phyloP scores from a whole-genome alignment of 2,329 filamentous ascomycete genomes.

The Nigrospora osmanthi region DNA sequence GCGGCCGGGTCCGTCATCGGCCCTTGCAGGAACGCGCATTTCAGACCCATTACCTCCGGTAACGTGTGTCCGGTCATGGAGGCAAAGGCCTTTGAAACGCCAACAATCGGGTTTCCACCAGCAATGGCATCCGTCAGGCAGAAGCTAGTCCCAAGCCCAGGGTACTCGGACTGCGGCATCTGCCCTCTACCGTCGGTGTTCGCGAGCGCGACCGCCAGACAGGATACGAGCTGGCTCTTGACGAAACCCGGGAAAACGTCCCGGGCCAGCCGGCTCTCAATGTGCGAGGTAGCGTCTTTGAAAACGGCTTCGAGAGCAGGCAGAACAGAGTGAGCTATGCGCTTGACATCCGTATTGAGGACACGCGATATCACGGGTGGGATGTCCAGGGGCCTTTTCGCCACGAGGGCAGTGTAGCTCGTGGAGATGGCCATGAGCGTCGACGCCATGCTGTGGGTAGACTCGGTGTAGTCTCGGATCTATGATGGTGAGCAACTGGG shows the following conservation, averaged over 20 bases:
- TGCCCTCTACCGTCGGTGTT: slow-evolving; percentile 11
- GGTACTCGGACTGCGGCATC: slow-evolving; percentile 29
- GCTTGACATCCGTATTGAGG: slow-evolving; percentile 38
- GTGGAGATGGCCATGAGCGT: slow-evolving; percentile 36
- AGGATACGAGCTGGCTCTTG: slow-evolving; percentile 39
- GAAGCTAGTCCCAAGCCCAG: slow-evolving; percentile 51
- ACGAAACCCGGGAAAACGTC: slow-evolving; percentile 46
- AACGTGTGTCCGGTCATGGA: slow-evolving; percentile 40
- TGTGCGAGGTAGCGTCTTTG: slow-evolving; percentile 29
- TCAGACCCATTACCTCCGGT: slow-evolving; percentile 37
- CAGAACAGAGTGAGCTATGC: slow-evolving; percentile 32
- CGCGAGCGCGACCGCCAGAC: slow-evolving; percentile 30
- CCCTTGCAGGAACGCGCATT: slow-evolving; percentile 42
- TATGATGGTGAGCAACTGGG: slow-evolving; percentile 4
- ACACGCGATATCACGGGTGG: slow-evolving; percentile 29
- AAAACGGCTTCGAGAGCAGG: slow-evolving; percentile 38
- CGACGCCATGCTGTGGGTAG: slow-evolving; percentile 34
- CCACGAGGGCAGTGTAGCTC: slow-evolving; percentile 27
- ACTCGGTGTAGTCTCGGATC: slow-evolving; percentile 35
- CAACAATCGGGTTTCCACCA: slow-evolving; percentile 41
- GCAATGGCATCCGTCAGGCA: slow-evolving; percentile 44
- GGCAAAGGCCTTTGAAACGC: slow-evolving; percentile 42
- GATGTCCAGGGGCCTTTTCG: slow-evolving; percentile 31
- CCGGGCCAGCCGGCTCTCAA: slow-evolving; percentile 33
- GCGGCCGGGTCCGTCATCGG: slow-evolving; percentile 33